phyloP scores from a whole-genome alignment of 805 yeast genomes.

The Pichia pseudocactophila region DNA sequence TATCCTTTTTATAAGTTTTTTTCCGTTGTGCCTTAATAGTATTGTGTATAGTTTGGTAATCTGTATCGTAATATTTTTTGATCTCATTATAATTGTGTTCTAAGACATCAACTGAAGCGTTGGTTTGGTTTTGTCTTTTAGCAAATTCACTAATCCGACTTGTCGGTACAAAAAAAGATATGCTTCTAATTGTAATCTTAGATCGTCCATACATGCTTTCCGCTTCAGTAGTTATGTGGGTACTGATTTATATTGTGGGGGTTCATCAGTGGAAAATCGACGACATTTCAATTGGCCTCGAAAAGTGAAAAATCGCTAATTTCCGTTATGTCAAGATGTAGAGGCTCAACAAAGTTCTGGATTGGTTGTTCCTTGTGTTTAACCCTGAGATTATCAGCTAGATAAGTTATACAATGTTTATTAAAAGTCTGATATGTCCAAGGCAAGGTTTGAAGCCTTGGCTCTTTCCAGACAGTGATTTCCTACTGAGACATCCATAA shows the following conservation, averaged over 20 bases:
- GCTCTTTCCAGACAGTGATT: slow-evolving; percentile 31
- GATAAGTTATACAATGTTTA: neutral
- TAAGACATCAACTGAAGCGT: slow-evolving; percentile 5
- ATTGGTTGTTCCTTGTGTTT: too few species aligned
- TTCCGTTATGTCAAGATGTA: neutral
- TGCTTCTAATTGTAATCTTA: neutral
- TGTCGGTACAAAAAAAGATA: slow-evolving; percentile 12
- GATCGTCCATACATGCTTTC: neutral
- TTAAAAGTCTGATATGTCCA: slow-evolving; percentile 25
- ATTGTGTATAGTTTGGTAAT: neutral
- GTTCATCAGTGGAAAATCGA: neutral
- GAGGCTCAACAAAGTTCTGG: neutral
- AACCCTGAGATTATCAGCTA: too few species aligned
- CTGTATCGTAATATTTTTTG: neutral
- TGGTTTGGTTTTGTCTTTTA: slow-evolving; percentile 7
- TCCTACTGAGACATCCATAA: slow-evolving; percentile 55
- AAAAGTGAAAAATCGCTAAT: neutral
- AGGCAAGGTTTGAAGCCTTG: slow-evolving; percentile 22
- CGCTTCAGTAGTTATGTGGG: neutral
- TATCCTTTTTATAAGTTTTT: too few species aligned
- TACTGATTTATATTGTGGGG: neutral
- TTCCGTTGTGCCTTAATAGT: neutral
- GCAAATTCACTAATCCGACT: slow-evolving; percentile 8
- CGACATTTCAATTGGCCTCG: neutral
- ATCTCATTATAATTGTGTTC: slow-evolving; percentile 7